These are phyloP conservation scores for Lentinula sp. DNA, from an alignment of 768 basidiomycete genomes.

Conservation along the genomic window DNA sequence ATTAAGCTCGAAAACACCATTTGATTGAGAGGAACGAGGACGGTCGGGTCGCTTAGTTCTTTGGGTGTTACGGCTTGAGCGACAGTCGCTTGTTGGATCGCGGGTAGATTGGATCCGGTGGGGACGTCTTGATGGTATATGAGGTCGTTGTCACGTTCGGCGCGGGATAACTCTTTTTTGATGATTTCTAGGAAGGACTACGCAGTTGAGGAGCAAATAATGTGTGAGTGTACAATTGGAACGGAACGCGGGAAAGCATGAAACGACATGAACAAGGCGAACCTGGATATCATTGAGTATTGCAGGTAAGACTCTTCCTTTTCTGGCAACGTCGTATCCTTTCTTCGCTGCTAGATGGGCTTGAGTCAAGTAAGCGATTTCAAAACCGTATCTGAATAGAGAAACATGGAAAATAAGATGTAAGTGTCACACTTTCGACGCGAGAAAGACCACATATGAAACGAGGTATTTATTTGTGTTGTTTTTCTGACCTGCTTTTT, in stretches of 20 bases:
- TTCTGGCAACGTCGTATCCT: slow-evolving; percentile 62
- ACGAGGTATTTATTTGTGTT: neutral
- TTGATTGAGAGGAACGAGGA: slow-evolving; percentile 43
- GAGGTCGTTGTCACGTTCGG: slow-evolving; percentile 88
- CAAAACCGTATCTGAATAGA: slow-evolving; percentile 70
- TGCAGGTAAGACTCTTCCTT: slow-evolving; percentile 50
- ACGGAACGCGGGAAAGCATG: neutral
- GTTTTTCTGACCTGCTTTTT: slow-evolving; percentile 47
- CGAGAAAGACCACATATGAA: too few species aligned
- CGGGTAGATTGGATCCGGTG: slow-evolving; percentile 56
- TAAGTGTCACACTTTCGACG: too few species aligned
- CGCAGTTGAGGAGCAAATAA: slow-evolving; percentile 6
- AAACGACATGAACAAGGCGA: slow-evolving; percentile 6
- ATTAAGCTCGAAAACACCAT: slow-evolving; percentile 72
- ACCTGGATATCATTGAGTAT: slow-evolving; percentile 83
- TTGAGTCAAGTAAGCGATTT: slow-evolving; percentile 71
- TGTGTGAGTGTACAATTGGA: neutral
- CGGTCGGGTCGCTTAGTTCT: slow-evolving; percentile 53
- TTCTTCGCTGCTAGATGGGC: slow-evolving; percentile 66
- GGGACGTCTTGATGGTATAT: slow-evolving; percentile 93
- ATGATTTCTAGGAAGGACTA: slow-evolving; percentile 77
- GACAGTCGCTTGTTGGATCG: slow-evolving; percentile 61
- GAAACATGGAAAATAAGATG: neutral
- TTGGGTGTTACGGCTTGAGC: slow-evolving; percentile 53
- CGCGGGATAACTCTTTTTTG: slow-evolving; percentile 59